Conservation (phyloP, 768 basidiomycete species). For the Phaeotremella fagi region DNA sequence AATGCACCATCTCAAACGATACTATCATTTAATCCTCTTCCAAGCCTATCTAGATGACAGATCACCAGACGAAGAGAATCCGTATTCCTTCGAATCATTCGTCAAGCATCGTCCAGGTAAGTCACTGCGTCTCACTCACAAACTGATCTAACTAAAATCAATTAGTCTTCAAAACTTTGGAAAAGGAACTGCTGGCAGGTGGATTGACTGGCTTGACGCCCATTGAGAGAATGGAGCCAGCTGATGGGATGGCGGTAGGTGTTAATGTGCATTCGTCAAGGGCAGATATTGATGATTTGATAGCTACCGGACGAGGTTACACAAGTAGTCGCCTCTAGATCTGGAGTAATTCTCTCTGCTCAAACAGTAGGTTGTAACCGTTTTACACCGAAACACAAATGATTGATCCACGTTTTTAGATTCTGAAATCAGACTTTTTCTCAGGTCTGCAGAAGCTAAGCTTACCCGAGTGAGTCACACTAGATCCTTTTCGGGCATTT, state of each 20-base stretch:
- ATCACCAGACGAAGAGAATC: conserved; percentile 59
- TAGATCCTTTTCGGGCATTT: not conserved
- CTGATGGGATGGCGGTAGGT: conserved; percentile 43
- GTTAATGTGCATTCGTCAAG: too few relatives aligned
- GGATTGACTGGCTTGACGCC: conserved; percentile 75
- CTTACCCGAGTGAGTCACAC: conserved; percentile 69
- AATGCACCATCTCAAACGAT: conserved; percentile 72
- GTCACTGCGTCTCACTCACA: conserved; percentile 4
- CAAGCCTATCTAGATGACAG: conserved; percentile 81
- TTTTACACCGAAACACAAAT: not conserved
- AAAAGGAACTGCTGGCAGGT: conserved; percentile 79
- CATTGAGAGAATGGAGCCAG: conserved; percentile 56
- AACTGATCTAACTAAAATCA: not conserved
- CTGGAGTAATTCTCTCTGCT: conserved; percentile 71
- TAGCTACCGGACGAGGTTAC: conserved; percentile 80
- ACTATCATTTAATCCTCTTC: conserved; percentile 81
- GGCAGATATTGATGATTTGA: not conserved
- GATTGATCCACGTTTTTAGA: conserved; percentile 62
- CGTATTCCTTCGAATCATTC: conserved; percentile 66
- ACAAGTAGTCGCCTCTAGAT: conserved; percentile 73
- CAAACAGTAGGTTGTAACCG: conserved; percentile 22
- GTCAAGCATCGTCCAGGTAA: conserved; percentile 78
- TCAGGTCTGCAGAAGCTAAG: conserved; percentile 82
- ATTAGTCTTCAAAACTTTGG: conserved; percentile 87
- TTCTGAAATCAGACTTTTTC: conserved; percentile 64